These are phyloP conservation scores for Candida albicans DNA, from an alignment of 1,139 yeast species.

Conservation along the genomic window DNA sequence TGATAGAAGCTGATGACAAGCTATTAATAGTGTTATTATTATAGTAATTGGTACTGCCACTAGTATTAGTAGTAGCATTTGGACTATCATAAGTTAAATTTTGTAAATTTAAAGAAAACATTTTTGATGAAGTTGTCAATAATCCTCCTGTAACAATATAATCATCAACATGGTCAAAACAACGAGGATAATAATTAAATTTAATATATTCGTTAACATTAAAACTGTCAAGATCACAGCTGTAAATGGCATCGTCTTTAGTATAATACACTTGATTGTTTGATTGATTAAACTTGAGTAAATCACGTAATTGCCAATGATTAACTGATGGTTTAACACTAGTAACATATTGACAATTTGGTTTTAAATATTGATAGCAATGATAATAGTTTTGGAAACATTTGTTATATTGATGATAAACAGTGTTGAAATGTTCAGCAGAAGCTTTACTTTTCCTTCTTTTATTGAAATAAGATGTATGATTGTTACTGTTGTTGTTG, in stretches of 20 bases:
- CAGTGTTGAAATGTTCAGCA: constrained; percentile 4
- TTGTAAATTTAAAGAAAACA: constrained; percentile 29
- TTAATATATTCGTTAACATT: constrained; percentile 36
- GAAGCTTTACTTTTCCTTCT: constrained; percentile 3
- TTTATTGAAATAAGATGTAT: not conserved
- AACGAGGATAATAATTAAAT: constrained; percentile 61
- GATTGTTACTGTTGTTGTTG: not conserved
- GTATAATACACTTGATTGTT: constrained; percentile 36
- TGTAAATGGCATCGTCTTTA: constrained; percentile 31
- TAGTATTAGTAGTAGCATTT: not conserved
- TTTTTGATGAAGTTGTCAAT: constrained; percentile 30
- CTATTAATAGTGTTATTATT: constrained; percentile 3
- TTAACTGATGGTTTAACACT: constrained; percentile 38
- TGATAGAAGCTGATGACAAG: constrained; percentile 16
- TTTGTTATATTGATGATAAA: constrained; percentile 24
- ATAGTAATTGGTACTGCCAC: too few species aligned
- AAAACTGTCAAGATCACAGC: constrained; percentile 19
- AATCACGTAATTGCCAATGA: constrained; percentile 89
- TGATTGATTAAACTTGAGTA: constrained; percentile 49
- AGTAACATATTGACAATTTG: constrained; percentile 39
- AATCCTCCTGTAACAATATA: constrained; percentile 75
- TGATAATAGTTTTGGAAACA: constrained; percentile 51
- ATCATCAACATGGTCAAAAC: constrained; percentile 56
- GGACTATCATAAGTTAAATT: constrained; percentile 17
- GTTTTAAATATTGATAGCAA: constrained; percentile 38